phyloP scores from a whole-genome alignment of 2,329 filamentous ascomycete species.

The Diaporthe citrichinensis region DNA sequence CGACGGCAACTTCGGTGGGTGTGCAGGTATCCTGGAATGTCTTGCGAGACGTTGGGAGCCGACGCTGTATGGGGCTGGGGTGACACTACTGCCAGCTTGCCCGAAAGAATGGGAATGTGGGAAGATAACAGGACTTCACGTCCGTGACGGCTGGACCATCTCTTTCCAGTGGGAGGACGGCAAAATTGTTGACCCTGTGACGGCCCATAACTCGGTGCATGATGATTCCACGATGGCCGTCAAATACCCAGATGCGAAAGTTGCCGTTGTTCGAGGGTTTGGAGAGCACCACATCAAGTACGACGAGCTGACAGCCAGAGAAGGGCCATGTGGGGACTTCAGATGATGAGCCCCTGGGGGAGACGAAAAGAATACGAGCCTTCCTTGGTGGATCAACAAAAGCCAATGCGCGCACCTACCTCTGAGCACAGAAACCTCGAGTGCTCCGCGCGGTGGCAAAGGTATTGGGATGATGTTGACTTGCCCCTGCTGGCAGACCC shows the following conservation, averaged over 20 bases:
- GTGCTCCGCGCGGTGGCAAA: not conserved
- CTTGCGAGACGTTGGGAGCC: constrained; percentile 56
- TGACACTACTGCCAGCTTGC: constrained; percentile 56
- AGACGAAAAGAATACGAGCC: not conserved
- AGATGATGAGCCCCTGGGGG: not conserved
- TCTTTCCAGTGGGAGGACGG: constrained; percentile 54
- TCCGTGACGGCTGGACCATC: constrained; percentile 53
- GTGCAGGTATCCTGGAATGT: constrained; percentile 62
- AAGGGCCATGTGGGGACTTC: constrained; percentile 30
- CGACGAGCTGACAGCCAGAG: not conserved
- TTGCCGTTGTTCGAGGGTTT: constrained; percentile 25
- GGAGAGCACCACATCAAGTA: constrained; percentile 35
- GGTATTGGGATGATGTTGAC: not conserved
- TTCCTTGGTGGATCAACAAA: not conserved
- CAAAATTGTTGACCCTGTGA: constrained; percentile 35
- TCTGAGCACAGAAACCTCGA: not conserved
- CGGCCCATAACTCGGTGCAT: constrained; percentile 4
- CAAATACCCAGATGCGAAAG: constrained; percentile 27
- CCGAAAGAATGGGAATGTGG: constrained; percentile 53
- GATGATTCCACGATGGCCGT: constrained; percentile 20
- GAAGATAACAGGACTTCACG: constrained; percentile 51
- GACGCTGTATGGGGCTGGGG: constrained; percentile 41
- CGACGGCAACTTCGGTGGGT: constrained; percentile 64
- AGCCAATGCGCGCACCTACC: not conserved
- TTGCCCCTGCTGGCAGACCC: not conserved